These are phyloP conservation scores for Apophysomyces sp. DNA, from an alignment of 371 early-diverging fungal genomes.

Conservation along the genomic window DNA sequence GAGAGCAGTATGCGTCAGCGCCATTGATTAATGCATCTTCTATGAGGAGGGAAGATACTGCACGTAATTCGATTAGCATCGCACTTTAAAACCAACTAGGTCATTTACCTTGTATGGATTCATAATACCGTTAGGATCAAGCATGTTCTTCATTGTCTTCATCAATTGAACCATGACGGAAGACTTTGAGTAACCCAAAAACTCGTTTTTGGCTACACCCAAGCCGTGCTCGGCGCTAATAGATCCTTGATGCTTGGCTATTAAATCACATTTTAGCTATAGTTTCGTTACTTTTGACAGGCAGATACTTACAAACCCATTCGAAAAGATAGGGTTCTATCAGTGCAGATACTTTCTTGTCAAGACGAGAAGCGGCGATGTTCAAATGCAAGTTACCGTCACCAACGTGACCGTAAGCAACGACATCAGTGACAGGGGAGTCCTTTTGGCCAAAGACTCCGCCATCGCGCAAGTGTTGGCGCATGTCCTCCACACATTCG, in stretches of 20 bases:
- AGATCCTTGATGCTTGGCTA: constrained; percentile 71
- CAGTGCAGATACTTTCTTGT: constrained; percentile 54
- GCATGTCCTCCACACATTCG: constrained; percentile 78
- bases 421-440: constrained; percentile 67
- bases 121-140: constrained; percentile 86
- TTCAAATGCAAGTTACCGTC: constrained; percentile 95
- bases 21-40: background rate
- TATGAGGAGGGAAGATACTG: constrained; percentile 23
- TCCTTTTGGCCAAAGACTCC: constrained; percentile 56
- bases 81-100: background rate
- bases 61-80: background rate
- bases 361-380: constrained; percentile 69
- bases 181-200: constrained; percentile 66
- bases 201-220: constrained; percentile 73
- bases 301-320: constrained; percentile 65
- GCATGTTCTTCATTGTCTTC: constrained; percentile 71
- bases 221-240: constrained; percentile 82
- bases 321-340: constrained; percentile 96
- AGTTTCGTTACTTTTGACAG: background rate
- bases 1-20: background rate
- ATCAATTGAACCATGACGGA: constrained; percentile 66
- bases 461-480: constrained; percentile 55
- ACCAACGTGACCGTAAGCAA: constrained; percentile 93
- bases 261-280: background rate
- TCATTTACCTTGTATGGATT: constrained; percentile 76